These are phyloP conservation scores for Coprinopsis marcescibilis DNA, from an alignment of 768 basidiomycete genomes.

Conservation along the genomic window DNA sequence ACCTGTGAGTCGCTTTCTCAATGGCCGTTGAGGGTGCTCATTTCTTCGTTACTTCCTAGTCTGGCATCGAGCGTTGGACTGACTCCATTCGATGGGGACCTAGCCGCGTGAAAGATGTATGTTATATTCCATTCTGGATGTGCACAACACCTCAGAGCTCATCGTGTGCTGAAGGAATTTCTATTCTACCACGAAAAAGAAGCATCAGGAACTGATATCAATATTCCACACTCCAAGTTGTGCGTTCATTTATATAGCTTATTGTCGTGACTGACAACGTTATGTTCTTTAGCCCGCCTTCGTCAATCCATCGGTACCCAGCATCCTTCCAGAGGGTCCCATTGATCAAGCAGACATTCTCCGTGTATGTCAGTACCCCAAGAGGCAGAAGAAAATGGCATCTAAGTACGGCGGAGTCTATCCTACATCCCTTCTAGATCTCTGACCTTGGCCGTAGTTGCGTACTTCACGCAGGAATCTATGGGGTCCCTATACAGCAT, in stretches of 20 bases:
- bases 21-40: conserved; percentile 7
- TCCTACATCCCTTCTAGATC: not conserved
- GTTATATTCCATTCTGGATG: conserved; percentile 17
- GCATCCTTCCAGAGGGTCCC: conserved; percentile 29
- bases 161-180: conserved; percentile 48
- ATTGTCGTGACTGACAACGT: not conserved
- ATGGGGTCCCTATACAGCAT: conserved; percentile 52
- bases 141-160: conserved; percentile 1
- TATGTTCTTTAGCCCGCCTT: not conserved
- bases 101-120: conserved; percentile 69
- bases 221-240: no score
- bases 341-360: conserved; percentile 77
- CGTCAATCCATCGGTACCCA: conserved; percentile 10
- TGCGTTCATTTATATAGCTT: no score
- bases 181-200: conserved; percentile 70
- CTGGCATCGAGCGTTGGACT: conserved; percentile 79
- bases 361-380: conserved; percentile 63
- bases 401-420: conserved; percentile 47
- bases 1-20: conserved; percentile 31
- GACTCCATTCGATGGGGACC: conserved; percentile 78
- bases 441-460: conserved; percentile 43
- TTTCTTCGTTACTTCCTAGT: conserved; percentile 28
- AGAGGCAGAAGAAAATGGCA: conserved; percentile 77
- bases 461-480: conserved; percentile 68
- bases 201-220: conserved; percentile 36